Evolutionary conservation across 148 eudicot species (phyloP).

Genomic region (Camellia japonica): DNA sequence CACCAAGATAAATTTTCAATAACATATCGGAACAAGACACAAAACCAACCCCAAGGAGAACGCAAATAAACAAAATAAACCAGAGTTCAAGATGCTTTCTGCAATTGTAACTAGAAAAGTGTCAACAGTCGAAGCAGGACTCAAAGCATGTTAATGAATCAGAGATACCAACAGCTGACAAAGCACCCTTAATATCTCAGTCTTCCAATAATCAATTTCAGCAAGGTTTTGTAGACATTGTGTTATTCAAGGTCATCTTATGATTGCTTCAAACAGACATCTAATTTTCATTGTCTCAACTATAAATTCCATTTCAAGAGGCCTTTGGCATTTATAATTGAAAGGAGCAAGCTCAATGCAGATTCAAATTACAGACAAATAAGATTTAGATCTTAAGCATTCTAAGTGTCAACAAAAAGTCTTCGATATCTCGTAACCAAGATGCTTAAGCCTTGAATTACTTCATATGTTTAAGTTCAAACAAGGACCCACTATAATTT

Average conservation of each 20-base stretch:
- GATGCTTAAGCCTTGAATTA: not conserved
- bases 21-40: constrained; percentile 13
- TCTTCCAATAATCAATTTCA: not conserved
- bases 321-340: not conserved
- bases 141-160: not conserved
- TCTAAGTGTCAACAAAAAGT: not conserved
- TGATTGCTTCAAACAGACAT: not conserved
- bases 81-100: not conserved
- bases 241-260: not conserved
- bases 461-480: not conserved
- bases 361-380: not conserved
- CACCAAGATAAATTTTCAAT: constrained; percentile 18
- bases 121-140: not conserved
- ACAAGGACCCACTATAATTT: not conserved
- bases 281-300: not conserved
- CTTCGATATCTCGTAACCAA: not conserved
- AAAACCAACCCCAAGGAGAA: not conserved
- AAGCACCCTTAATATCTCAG: not conserved
- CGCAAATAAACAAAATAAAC: not conserved
- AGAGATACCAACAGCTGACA: not conserved
- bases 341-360: not conserved
- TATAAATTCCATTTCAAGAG: constrained; percentile 1
- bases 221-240: not conserved
- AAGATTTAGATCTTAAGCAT: not conserved
- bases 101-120: not conserved